These are phyloP conservation scores for Plasmodium knowlesi DNA, from an alignment of 169 alveolate species.

Conservation along the genomic window DNA sequence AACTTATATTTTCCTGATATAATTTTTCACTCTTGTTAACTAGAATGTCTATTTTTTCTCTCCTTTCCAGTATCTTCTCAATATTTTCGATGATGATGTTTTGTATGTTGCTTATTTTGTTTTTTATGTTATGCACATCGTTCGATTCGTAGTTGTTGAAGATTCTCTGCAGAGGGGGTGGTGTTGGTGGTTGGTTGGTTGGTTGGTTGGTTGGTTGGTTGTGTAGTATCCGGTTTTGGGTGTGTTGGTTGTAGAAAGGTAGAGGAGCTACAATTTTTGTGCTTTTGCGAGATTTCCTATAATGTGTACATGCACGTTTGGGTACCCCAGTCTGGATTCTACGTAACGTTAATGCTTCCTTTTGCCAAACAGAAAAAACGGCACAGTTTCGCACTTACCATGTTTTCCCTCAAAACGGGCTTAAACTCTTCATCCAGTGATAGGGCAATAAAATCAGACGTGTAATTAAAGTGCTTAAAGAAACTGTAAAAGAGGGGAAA, in stretches of 20 bases:
- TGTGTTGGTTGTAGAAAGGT: too few relatives aligned
- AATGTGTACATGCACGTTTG: not conserved
- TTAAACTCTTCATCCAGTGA: slow-evolving; percentile 74
- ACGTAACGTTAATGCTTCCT: not conserved
- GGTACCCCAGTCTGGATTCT: not conserved
- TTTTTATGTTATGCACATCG: slow-evolving; percentile 69
- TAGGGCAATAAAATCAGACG: slow-evolving; percentile 52
- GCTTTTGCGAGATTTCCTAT: not conserved
- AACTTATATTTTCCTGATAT: slow-evolving; percentile 56
- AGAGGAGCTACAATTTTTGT: not conserved
- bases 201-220: too few relatives aligned
- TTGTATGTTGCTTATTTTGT: slow-evolving; percentile 64
- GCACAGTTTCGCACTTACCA: slow-evolving; percentile 25
- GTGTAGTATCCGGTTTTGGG: too few relatives aligned
- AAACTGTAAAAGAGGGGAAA: slow-evolving; percentile 24
- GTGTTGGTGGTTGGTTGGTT: too few relatives aligned
- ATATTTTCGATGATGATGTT: slow-evolving; percentile 69
- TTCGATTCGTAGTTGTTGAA: slow-evolving; percentile 63
- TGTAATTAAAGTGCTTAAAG: slow-evolving; percentile 56
- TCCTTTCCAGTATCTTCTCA: slow-evolving; percentile 69
- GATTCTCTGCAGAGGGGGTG: slow-evolving; percentile 8
- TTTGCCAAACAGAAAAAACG: not conserved
- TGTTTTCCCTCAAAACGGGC: slow-evolving; percentile 63
- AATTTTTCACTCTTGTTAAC: slow-evolving; percentile 71
- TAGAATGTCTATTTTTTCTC: slow-evolving; percentile 66